phyloP scores from a whole-genome alignment of 352 stramenopile species.

The Pythium sp. region DNA sequence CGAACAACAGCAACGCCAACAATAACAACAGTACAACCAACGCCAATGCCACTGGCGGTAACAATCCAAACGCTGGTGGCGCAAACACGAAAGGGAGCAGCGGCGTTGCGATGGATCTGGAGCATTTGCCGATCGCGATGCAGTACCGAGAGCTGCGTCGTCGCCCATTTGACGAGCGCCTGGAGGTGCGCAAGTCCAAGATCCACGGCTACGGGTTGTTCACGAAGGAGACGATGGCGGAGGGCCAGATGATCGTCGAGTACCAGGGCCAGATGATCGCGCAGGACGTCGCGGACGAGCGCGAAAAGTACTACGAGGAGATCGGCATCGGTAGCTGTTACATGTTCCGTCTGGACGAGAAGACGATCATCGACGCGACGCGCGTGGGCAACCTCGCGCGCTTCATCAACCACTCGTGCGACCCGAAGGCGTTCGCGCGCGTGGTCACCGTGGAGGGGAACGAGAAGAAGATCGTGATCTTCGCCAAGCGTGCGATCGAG shows the following conservation, averaged over 20 bases:
- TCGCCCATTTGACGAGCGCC: constrained; percentile 86
- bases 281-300: constrained; percentile 90
- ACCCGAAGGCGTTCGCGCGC: constrained; percentile 93
- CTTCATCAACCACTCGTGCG: constrained; percentile 97
- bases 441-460: constrained; percentile 81
- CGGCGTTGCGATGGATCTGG: constrained; percentile 66
- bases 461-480: constrained; percentile 96
- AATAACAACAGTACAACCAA: not conserved
- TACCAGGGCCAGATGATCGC: constrained; percentile 94
- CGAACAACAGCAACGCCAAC: constrained; percentile 17
- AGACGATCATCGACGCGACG: constrained; percentile 95
- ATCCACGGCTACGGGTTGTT: constrained; percentile 98
- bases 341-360: constrained; percentile 96
- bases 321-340: constrained; percentile 95
- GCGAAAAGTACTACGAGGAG: constrained; percentile 93
- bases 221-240: constrained; percentile 85
- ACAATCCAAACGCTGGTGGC: not conserved
- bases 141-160: constrained; percentile 92
- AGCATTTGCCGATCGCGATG: constrained; percentile 84
- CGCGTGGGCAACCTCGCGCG: constrained; percentile 91
- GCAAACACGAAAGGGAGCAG: constrained; percentile 21
- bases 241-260: constrained; percentile 96
- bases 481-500: constrained; percentile 90
- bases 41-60: constrained; percentile 12
- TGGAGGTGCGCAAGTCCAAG: constrained; percentile 91